A percentile compares a stretch with the other conserved stretches of the same genome.
Evolutionary conservation across 441 rosid species (phyloP).

Genomic region (Erodium moschatum): DNA sequence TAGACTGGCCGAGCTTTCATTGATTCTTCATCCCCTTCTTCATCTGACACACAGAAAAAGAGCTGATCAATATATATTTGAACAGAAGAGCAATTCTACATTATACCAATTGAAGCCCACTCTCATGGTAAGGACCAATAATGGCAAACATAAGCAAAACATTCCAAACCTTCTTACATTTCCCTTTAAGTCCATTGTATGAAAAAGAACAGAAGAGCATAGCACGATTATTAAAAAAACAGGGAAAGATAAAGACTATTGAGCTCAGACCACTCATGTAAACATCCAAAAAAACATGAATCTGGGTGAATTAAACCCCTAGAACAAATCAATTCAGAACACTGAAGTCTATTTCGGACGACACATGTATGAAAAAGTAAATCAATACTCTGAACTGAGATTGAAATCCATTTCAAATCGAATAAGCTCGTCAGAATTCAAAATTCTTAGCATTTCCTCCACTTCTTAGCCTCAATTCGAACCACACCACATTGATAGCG

Average conservation of each 20-base stretch:
- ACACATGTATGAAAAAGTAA: not conserved
- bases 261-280: not conserved
- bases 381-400: not conserved
- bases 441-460: not conserved
- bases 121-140: not conserved
- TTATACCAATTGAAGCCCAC: slow-evolving; percentile 1
- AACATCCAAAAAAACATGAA: not conserved
- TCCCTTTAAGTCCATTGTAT: no score
- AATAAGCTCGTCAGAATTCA: not conserved
- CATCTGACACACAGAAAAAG: slow-evolving; percentile 36
- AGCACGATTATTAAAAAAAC: no score
- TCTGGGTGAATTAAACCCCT: not conserved
- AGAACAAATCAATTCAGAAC: not conserved
- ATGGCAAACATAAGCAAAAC: not conserved
- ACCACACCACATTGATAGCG: not conserved
- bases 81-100: not conserved
- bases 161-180: not conserved
- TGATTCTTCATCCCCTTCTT: slow-evolving; percentile 68
- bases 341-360: not conserved
- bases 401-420: not conserved
- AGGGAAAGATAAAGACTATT: not conserved
- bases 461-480: not conserved
- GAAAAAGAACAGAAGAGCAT: no score
- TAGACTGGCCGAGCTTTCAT: slow-evolving; percentile 74
- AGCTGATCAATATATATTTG: not conserved